Percentiles rank a stretch among this genome's conserved stretches.
These are phyloP conservation scores for Tuctoria greenei DNA, from an alignment of 176 grass and related monocot species.

Conservation along the genomic window DNA sequence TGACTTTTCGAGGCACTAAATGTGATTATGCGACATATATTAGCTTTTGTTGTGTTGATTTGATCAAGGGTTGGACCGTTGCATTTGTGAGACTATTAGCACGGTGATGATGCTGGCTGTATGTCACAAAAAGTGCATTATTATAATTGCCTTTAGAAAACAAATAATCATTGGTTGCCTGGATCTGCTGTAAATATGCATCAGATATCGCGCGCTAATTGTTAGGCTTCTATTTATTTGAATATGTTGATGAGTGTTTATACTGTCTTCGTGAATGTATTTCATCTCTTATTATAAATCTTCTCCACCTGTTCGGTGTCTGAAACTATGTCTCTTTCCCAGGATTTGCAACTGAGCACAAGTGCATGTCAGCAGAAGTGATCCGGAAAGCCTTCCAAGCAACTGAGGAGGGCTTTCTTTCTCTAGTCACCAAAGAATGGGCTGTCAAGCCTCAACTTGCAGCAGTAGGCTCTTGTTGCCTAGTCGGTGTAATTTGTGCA, in stretches of 20 bases:
- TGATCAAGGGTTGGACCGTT: background rate
- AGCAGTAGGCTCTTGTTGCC: conserved; percentile 86
- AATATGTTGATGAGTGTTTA: conserved; percentile 1
- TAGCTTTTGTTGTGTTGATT: conserved; percentile 8
- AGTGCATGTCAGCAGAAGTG: conserved; percentile 70
- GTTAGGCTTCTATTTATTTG: background rate
- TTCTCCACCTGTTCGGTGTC: conserved; percentile 23
- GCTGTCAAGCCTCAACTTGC: conserved; percentile 74
- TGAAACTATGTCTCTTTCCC: conserved; percentile 33
- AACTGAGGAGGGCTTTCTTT: conserved; percentile 79
- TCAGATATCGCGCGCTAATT: background rate
- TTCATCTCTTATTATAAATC: background rate
- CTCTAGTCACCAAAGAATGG: conserved; percentile 75
- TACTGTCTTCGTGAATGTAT: background rate
- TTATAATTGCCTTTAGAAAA: conserved; percentile 5
- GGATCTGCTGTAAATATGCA: conserved; percentile 32
- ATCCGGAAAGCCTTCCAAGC: conserved; percentile 76
- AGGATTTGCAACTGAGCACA: conserved; percentile 74
- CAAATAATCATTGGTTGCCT: conserved; percentile 19
- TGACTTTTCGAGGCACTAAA: background rate
- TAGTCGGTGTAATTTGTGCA: conserved; percentile 58
- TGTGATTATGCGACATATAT: conserved; percentile 23
- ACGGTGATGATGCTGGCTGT: conserved; percentile 24
- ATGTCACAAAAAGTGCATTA: conserved; percentile 4
- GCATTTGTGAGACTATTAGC: background rate